Percentiles rank a stretch among this genome's conserved stretches.
Conservation (phyloP, 768 basidiomycete species). For the Naganishia friedmannii region DNA sequence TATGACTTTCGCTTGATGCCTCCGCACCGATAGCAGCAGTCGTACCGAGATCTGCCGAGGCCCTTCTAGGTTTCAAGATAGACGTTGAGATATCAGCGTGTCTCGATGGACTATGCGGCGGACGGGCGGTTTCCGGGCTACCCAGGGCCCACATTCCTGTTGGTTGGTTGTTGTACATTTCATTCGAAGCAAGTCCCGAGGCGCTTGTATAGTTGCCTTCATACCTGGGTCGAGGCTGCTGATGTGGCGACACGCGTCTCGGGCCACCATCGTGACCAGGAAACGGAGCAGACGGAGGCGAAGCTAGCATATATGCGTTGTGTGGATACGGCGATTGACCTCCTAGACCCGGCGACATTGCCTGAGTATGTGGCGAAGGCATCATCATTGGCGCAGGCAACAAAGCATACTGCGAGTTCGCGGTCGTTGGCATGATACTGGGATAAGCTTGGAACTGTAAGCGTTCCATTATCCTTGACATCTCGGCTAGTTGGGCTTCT, state of each 20-base stretch:
- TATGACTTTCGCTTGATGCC: too few species aligned
- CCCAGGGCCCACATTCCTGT: conserved; percentile 7
- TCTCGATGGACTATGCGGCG: conserved; percentile 11
- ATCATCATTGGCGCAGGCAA: background rate
- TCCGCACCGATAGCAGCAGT: background rate
- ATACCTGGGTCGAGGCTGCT: conserved; percentile 9
- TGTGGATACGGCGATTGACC: background rate
- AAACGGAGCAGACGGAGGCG: background rate
- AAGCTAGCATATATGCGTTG: background rate
- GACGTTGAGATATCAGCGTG: conserved; percentile 2
- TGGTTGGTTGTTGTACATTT: conserved; percentile 5
- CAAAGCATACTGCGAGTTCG: background rate
- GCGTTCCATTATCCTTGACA: background rate
- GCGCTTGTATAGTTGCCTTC: background rate
- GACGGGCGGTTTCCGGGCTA: background rate
- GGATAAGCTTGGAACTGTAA: background rate
- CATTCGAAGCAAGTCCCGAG: background rate
- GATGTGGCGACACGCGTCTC: conserved; percentile 1
- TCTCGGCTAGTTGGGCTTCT: background rate
- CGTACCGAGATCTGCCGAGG: background rate
- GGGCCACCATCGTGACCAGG: background rate
- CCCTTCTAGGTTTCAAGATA: background rate
- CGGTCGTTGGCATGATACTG: background rate
- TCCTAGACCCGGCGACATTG: background rate
- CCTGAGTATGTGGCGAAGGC: background rate